A percentile compares a stretch with the other conserved stretches of the same genome.
Conservation (phyloP, 1,139 yeast species). For the Scheffersomyces stambukii region DNA sequence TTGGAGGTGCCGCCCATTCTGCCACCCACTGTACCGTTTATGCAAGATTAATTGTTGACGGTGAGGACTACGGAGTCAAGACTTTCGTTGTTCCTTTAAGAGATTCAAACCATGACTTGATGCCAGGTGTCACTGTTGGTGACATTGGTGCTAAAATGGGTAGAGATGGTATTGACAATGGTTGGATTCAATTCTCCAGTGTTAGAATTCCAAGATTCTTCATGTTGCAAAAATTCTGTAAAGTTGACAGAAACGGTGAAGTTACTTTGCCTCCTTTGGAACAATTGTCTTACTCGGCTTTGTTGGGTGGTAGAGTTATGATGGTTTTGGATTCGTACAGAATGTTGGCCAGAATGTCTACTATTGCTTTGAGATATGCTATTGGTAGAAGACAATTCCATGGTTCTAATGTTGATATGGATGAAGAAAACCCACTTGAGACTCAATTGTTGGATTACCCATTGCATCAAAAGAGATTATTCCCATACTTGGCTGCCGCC, state of each 20-base stretch:
- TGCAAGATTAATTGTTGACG: constrained; percentile 41
- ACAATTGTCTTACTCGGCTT: constrained; percentile 45
- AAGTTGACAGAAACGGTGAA: constrained; percentile 37
- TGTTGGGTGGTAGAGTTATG: constrained; percentile 42
- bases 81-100: constrained; percentile 47
- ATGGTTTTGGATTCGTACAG: constrained; percentile 45
- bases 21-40: constrained; percentile 42
- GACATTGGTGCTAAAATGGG: constrained; percentile 51
- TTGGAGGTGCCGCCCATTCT: constrained; percentile 51
- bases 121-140: constrained; percentile 43
- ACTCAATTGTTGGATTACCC: constrained; percentile 45
- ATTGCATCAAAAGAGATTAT: constrained; percentile 43
- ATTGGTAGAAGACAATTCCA: constrained; percentile 45
- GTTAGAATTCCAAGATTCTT: constrained; percentile 44
- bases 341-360: constrained; percentile 37
- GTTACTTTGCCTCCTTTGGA: constrained; percentile 43
- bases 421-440: constrained; percentile 24
- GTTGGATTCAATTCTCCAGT: constrained; percentile 46
- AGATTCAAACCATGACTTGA: constrained; percentile 39
- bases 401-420: constrained; percentile 19
- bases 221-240: constrained; percentile 47
- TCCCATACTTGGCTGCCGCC: constrained; percentile 43
- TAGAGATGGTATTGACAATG: constrained; percentile 47
- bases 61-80: constrained; percentile 46
- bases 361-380: constrained; percentile 44